Evolutionary conservation across 371 early-diverging fungal species (phyloP).

Genomic region (Coemansia sp.): DNA sequence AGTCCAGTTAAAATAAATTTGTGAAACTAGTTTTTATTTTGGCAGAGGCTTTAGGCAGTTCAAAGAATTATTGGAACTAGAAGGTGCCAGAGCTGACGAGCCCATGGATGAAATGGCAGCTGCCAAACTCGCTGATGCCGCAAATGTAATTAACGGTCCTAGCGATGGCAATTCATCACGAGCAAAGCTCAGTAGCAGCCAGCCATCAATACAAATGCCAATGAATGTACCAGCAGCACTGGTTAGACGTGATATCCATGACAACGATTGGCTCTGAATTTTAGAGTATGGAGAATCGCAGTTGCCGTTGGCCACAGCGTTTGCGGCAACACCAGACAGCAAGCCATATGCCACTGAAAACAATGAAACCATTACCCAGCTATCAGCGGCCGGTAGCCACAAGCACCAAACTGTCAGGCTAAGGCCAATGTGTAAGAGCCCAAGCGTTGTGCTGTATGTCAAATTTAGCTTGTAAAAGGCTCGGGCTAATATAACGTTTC

Average conservation of each 20-base stretch:
- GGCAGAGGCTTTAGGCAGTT: too few species aligned
- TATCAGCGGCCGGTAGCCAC: not conserved
- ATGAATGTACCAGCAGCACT: not conserved
- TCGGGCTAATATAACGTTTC: not conserved
- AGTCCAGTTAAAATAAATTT: too few species aligned
- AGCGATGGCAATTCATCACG: too few species aligned
- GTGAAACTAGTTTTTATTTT: too few species aligned
- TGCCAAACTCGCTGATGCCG: constrained; percentile 1
- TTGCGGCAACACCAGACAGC: not conserved
- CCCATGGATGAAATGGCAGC: not conserved
- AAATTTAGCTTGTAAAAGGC: not conserved
- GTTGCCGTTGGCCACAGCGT: not conserved
- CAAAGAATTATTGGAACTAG: not conserved
- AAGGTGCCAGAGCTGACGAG: not conserved
- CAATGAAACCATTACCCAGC: not conserved
- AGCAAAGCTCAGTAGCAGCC: not conserved
- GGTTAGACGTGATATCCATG: not conserved
- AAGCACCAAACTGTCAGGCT: constrained; percentile 6
- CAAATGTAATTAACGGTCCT: not conserved
- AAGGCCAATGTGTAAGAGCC: not conserved
- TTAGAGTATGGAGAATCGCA: not conserved
- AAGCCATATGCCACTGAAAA: constrained; percentile 5
- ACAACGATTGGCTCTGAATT: not conserved
- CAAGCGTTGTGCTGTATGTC: not conserved
- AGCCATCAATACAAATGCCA: not conserved